Evolutionary conservation across 1,284 basidiomycete genomes (phyloP), one percentile per base, ranked within the genome.

Genomic region (Mycena citricolor): DNA sequence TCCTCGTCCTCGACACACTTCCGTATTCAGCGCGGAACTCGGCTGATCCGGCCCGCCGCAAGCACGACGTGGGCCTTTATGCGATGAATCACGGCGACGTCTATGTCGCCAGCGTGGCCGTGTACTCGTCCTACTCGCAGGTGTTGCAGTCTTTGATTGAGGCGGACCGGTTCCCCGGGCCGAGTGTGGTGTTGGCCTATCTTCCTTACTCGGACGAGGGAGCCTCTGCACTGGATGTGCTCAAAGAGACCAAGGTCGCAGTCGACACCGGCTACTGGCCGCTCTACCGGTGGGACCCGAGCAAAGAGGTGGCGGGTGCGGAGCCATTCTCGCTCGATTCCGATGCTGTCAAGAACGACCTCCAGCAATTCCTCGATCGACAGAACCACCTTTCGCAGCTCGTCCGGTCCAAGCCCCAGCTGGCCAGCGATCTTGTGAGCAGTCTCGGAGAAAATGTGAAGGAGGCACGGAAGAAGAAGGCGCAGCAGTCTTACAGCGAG

Each of bases 81-180:
- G 97, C 95, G 11, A 95, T 99, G 90, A 97, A 97, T 70, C 91
- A 97, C 64, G 95, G 95, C 13, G 88, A 94, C 61, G 91, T 94
- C 46, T 99, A 93, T 63, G 95, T 97, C 44, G 94, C 94, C 8
- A 93, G 90, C 59, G 83, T 97, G 29, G 97, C 97, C 5, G 86
- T 98, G 44, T 98, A 95, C 67, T 88, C 93, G 31, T 94, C 94
- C 39, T 99, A 98, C 64, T 81, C 89, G 2, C 94, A 97, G 62
- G 94, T 97, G 24, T 77, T 99, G 32, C 94, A 97, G 62, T 83
- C 94, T 5, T 66, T 99, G 55, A 77, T 87, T 52, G 97, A 99
- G 63, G 97, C 95, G 6, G 95, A 97, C 66, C 76, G 74, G 41
- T 97, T 88, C 72, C 70, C 83, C 23, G 95, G 95, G 1, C 95